phyloP scores from a whole-genome alignment of 2,329 filamentous ascomycete species.

The Madurella fahalii region DNA sequence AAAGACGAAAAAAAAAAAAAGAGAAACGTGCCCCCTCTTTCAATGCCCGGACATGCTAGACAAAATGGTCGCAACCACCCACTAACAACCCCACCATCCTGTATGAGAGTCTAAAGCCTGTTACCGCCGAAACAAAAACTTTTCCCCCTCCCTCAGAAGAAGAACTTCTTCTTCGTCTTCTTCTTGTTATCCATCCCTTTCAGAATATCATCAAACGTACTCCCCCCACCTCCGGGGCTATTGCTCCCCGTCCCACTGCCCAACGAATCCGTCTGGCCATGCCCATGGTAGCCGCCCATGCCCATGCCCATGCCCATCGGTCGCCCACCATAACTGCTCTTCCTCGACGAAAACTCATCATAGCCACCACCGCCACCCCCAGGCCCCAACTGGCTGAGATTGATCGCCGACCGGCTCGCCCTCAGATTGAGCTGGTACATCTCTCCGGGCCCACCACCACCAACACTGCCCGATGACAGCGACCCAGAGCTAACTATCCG shows the following conservation, averaged over 20 bases:
- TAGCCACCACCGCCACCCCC: not conserved
- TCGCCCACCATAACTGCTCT: slow-evolving; percentile 13
- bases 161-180: slow-evolving; percentile 31
- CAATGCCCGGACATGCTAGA: too few relatives aligned
- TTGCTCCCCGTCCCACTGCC: not conserved
- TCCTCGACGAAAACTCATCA: slow-evolving; percentile 1
- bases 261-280: slow-evolving; percentile 1
- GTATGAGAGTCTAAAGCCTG: too few relatives aligned
- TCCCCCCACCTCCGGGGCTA: slow-evolving; percentile 18
- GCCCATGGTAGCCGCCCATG: not conserved
- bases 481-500: slow-evolving; percentile 14
- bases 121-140: too few relatives aligned
- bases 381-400: slow-evolving; percentile 7
- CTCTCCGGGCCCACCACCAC: not conserved
- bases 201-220: slow-evolving; percentile 37
- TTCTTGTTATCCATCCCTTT: slow-evolving; percentile 32
- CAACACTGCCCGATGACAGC: not conserved
- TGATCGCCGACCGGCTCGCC: slow-evolving; percentile 16
- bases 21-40: slow-evolving; percentile 12
- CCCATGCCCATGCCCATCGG: not conserved
- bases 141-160: slow-evolving; percentile 12
- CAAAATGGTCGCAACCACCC: too few relatives aligned
- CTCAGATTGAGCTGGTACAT: slow-evolving; percentile 5
- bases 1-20: slow-evolving; percentile 12
- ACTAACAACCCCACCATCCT: too few relatives aligned